Base-by-base conservation (phyloP, 2,329 filamentous ascomycete species). In the Fusarium sp. region DNA sequence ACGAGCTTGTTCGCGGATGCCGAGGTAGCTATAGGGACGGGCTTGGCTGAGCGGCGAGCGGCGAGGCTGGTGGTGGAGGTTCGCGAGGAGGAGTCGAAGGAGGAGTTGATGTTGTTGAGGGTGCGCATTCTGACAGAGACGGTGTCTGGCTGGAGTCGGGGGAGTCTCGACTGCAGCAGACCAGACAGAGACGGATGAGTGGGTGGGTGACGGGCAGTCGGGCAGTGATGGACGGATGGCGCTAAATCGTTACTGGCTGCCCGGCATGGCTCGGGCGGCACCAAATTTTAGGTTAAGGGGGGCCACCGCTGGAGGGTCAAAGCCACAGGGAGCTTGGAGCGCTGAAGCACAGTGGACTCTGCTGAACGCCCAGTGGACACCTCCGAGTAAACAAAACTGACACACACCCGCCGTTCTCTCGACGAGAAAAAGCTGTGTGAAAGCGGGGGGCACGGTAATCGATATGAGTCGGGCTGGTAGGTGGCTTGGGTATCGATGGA, bases 71-170 rank as follows among this genome's bases (percentile, higher is more conserved):
- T 64, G 10, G 67, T 67, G 39, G 62, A 52, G 68, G 76, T 66
- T 59, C 68, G 74, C 57, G 77, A 69, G 45, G 77, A 57, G 30
- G 70, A 69, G 50, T 71, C 66, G 63, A 66, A 77, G 70, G 76
- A 71, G 35, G 75, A 74, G 68, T 78, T 76, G 76, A 78, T 76
- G 72, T 74, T 78, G 70, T 75, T 78, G 59, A 79, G 72, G 66
- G 77, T 79, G 64, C 77, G 77, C 77, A 79, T 79, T 56, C 76
- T 79, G 76, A 71, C 66, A 66, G 45, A 50, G 45, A 50, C 25
- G 25, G 45, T 27, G 45, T 27, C 23, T 30, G 68, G 63, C 65
- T 68, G 64, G 73, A 60, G 64, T 63, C 68, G 71, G 64, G 62
- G 30, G 62, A 66, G 66, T 67, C 72, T 72, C 62, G 60, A 67